Conservation (phyloP, 2,329 filamentous ascomycete species). For the Trichoderma semiorbis region DNA sequence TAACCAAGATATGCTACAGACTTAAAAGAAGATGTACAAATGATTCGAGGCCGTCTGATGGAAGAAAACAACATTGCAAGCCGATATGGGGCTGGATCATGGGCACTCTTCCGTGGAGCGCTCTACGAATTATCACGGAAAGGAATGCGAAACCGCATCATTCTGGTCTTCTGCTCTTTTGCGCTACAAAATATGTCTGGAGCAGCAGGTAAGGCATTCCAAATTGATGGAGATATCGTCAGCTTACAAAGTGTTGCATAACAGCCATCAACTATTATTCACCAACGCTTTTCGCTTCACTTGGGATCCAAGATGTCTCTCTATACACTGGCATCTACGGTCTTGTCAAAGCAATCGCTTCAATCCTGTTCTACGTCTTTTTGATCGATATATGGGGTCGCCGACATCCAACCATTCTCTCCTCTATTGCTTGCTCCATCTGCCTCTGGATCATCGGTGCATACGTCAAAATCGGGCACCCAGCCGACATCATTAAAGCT, state of each 20-base stretch:
- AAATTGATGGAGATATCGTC: not conserved
- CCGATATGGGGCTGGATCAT: constrained; percentile 32
- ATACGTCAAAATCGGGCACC: constrained; percentile 51
- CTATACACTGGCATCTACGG: constrained; percentile 53
- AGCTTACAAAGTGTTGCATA: constrained; percentile 16
- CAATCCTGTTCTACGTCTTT: constrained; percentile 40
- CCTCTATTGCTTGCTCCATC: constrained; percentile 44
- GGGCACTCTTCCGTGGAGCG: constrained; percentile 22
- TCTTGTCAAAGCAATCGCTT: constrained; percentile 41
- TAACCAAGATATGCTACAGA: constrained; percentile 22
- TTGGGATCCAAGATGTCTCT: constrained; percentile 43
- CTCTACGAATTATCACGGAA: constrained; percentile 33
- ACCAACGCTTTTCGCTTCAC: constrained; percentile 34
- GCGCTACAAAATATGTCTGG: constrained; percentile 41
- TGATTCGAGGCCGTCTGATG: constrained; percentile 38
- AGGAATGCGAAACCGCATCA: constrained; percentile 40
- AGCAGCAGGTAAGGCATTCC: constrained; percentile 26
- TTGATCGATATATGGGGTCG: constrained; percentile 41
- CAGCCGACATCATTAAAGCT: constrained; percentile 41
- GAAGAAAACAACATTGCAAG: constrained; percentile 34
- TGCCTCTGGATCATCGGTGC: constrained; percentile 51
- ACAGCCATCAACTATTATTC: constrained; percentile 42
- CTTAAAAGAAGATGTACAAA: constrained; percentile 47
- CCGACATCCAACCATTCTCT: constrained; percentile 43
- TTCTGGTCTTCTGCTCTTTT: constrained; percentile 38